A percentile compares a stretch with the other conserved stretches of the same genome.
These are phyloP conservation scores for Yamadazyma diospyri DNA, from an alignment of 1,139 yeast genomes.

Conservation along the genomic window DNA sequence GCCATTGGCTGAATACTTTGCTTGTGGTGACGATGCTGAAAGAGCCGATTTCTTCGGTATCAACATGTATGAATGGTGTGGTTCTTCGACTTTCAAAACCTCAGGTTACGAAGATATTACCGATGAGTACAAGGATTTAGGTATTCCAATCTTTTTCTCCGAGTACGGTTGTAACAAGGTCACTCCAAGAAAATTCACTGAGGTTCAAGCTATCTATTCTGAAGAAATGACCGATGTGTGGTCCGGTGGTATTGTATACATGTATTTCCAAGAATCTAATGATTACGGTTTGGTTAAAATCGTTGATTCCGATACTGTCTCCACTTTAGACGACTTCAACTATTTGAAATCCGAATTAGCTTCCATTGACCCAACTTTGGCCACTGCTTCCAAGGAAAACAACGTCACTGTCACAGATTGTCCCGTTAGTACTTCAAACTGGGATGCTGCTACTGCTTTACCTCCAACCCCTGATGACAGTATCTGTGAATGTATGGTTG, in stretches of 20 bases:
- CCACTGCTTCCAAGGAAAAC: slow-evolving; percentile 22
- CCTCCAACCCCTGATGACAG: slow-evolving; percentile 45
- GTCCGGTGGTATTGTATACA: slow-evolving; percentile 91
- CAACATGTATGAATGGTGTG: slow-evolving; percentile 93
- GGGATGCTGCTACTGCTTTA: slow-evolving; percentile 38
- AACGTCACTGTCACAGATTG: slow-evolving; percentile 30
- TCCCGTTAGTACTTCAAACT: slow-evolving; percentile 33
- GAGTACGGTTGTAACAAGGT: slow-evolving; percentile 78
- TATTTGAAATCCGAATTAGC: slow-evolving; percentile 57
- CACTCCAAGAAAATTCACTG: slow-evolving; percentile 62
- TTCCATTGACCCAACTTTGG: slow-evolving; percentile 35
- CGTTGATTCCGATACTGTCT: slow-evolving; percentile 31
- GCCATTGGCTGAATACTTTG: slow-evolving; percentile 77
- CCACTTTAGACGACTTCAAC: slow-evolving; percentile 44
- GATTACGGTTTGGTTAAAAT: slow-evolving; percentile 74
- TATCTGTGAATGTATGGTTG: slow-evolving; percentile 36
- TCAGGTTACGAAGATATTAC: slow-evolving; percentile 72
- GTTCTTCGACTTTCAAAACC: slow-evolving; percentile 58
- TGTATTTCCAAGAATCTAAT: slow-evolving; percentile 82
- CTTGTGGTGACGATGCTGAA: slow-evolving; percentile 64
- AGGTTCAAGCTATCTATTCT: slow-evolving; percentile 51
- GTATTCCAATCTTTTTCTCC: slow-evolving; percentile 80
- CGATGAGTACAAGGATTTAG: slow-evolving; percentile 55
- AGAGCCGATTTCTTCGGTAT: slow-evolving; percentile 89
- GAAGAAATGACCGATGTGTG: slow-evolving; percentile 56